phyloP scores from a whole-genome alignment of 257 asterid species.

The Ilex asprella region DNA sequence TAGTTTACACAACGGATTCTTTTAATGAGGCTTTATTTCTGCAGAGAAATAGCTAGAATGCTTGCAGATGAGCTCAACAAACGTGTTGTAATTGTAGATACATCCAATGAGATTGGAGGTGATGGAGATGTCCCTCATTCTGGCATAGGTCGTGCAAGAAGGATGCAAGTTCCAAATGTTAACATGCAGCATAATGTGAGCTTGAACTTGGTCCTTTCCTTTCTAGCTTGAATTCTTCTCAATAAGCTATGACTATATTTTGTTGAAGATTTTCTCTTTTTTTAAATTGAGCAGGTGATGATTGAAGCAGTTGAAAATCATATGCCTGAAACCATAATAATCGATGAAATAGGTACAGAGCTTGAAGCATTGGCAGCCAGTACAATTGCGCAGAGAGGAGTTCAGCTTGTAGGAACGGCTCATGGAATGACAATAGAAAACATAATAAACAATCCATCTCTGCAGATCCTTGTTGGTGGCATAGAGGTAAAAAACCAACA shows the following conservation, averaged over 20 bases:
- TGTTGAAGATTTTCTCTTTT: background rate
- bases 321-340: slow-evolving; percentile 93
- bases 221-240: background rate
- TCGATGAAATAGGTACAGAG: slow-evolving; percentile 96
- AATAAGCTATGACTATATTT: background rate
- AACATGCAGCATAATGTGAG: slow-evolving; percentile 91
- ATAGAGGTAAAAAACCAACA: slow-evolving; percentile 57
- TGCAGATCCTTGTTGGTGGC: slow-evolving; percentile 97
- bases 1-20: too few species aligned
- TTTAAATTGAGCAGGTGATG: slow-evolving; percentile 60
- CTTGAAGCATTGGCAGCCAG: slow-evolving; percentile 97
- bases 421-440: slow-evolving; percentile 92
- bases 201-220: slow-evolving; percentile 3
- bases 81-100: slow-evolving; percentile 93
- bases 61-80: slow-evolving; percentile 86
- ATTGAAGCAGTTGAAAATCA: slow-evolving; percentile 98
- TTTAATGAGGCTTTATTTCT: slow-evolving; percentile 4
- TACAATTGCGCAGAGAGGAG: slow-evolving; percentile 98
- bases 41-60: slow-evolving; percentile 91
- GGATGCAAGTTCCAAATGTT: slow-evolving; percentile 98
- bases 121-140: slow-evolving; percentile 97
- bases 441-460: slow-evolving; percentile 78
- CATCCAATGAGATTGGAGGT: slow-evolving; percentile 97
- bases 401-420: slow-evolving; percentile 97
- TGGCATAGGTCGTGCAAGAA: slow-evolving; percentile 96